Conservation (phyloP, 768 basidiomycete species). For the Mycena latifolia region DNA sequence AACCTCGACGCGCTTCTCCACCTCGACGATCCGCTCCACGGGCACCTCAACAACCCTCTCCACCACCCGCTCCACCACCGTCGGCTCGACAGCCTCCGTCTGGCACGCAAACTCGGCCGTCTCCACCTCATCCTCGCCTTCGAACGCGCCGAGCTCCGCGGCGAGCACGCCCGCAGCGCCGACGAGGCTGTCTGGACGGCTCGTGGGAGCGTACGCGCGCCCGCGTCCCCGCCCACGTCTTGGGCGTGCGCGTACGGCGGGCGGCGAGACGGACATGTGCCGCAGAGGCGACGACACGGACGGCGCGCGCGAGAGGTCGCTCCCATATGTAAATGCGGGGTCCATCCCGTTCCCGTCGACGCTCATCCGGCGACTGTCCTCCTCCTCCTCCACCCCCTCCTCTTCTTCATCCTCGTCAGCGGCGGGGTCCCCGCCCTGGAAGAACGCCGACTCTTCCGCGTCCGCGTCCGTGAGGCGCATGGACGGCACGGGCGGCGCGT, state of each 20-base stretch:
- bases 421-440: conserved; percentile 16
- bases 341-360: conserved; percentile 83
- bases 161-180: conserved; percentile 81
- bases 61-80: conserved; percentile 45
- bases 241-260: conserved; percentile 25
- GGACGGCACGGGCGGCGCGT: conserved; percentile 56
- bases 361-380: conserved; percentile 22
- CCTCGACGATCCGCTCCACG: conserved; percentile 4
- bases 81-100: conserved; percentile 62
- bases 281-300: conserved; percentile 53
- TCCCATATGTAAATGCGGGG: conserved; percentile 75
- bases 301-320: conserved; percentile 73
- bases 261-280: conserved; percentile 28
- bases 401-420: conserved; percentile 38
- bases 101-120: conserved; percentile 76
- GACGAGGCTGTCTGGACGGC: conserved; percentile 70
- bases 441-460: conserved; percentile 33
- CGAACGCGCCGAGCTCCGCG: conserved; percentile 64
- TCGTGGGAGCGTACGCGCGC: conserved; percentile 24
- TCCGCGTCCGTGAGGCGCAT: conserved; percentile 36
- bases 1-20: not conserved
- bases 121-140: conserved; percentile 57
- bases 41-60: conserved; percentile 21
- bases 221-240: conserved; percentile 31
- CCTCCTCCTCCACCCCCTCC: conserved; percentile 19